Base-by-base conservation (phyloP, 345 rosid genomes). In the Sapria himalayana region DNA sequence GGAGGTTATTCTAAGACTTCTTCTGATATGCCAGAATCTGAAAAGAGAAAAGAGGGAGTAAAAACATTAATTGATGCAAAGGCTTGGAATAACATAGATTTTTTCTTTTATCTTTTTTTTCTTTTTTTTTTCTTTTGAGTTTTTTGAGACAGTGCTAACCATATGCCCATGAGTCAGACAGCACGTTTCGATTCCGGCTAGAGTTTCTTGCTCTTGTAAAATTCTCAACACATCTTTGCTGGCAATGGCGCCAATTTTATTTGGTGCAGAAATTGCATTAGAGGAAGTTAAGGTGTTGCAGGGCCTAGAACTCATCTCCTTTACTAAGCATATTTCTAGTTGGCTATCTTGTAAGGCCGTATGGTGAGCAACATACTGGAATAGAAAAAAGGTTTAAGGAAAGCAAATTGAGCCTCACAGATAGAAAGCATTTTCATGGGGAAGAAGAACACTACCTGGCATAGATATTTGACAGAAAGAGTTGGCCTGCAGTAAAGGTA, bases 361-460 rank as follows among this genome's bases (percentile, higher is more conserved):
- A 50, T 76, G 71, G 45, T 55, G 59, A 47, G 94, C 93, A 52
- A 86, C 65, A 50, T 69, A 76, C 94, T 86, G 56, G 40, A 39
- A 44, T 40, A 42, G 33, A 43, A 14, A 15, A 14, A 25, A 41
- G 35, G 43, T 36, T 24, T 27, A 15, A 39, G 36, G 1, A 18
- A 17, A 37, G 46, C 19, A 12, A 41, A 33, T 9, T 9, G 11
- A 15, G 41, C 29, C 13, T 21, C 27, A 22, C 15, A 13, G 21
- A 31, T 32, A 15, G 13, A 33, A 33, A 49, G 8, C 1, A 52
- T 3, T 15, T 15, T 24, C 7, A 17, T 38, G 16, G 3, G 29
- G 61, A 51, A 59, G 54, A 67, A 50, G 35, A 37, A 77, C 78
- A 77, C 78, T 50, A 86, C 97, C 58, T 76, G 85, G n/a, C 85